Conservation (phyloP, 2,329 filamentous ascomycete genomes). For the Gyromitra esculenta region DNA sequence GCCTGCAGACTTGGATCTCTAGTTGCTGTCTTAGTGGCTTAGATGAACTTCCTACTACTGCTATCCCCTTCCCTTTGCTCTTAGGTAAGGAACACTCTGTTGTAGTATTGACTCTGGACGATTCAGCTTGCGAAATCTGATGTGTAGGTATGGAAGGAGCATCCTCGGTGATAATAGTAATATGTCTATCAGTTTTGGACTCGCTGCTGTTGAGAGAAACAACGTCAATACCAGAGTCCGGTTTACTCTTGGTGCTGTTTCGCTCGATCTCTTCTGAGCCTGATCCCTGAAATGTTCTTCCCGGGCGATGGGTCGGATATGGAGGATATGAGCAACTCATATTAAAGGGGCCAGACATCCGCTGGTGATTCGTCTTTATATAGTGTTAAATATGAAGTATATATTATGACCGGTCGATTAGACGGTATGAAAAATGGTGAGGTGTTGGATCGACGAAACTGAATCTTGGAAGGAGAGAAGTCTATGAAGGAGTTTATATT, state of each 20-base stretch:
- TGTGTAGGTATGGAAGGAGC: background rate
- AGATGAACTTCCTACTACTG: background rate
- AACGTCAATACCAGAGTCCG: conserved; percentile 7
- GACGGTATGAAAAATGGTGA: background rate
- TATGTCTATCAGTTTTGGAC: background rate
- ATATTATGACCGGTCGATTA: background rate
- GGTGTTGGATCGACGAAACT: background rate
- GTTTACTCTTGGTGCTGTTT: background rate
- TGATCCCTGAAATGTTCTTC: background rate
- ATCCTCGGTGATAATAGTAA: background rate
- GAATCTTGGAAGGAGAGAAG: background rate
- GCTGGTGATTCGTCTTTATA: background rate
- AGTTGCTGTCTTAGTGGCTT: background rate
- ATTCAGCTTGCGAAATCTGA: background rate
- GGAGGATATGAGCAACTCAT: conserved; percentile 15
- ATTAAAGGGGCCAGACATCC: background rate
- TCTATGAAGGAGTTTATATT: no score
- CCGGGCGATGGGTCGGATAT: background rate
- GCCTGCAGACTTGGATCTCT: background rate
- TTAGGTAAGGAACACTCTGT: background rate
- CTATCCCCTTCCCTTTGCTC: conserved; percentile 7
- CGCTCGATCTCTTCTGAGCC: background rate
- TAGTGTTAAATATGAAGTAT: background rate
- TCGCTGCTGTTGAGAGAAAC: background rate
- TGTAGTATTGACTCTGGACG: background rate